These are phyloP conservation scores for Scenedesmus sp. DNA, from an alignment of 163 green algal species.

Conservation along the genomic window DNA sequence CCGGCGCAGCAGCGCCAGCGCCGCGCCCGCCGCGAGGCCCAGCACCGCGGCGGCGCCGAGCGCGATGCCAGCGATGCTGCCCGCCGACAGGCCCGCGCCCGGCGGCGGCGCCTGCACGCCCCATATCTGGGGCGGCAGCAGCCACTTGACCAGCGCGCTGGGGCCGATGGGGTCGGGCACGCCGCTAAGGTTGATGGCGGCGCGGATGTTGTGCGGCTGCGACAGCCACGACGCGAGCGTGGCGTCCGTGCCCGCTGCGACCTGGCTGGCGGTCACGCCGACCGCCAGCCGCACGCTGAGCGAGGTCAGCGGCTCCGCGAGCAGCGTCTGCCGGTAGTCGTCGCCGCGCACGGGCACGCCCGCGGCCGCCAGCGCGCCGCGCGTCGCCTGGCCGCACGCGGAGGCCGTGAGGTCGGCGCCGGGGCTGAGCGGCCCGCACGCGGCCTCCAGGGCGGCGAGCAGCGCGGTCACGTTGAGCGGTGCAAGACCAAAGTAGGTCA, in stretches of 20 bases:
- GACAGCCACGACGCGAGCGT: constrained; percentile 18
- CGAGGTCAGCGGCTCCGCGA: constrained; percentile 9
- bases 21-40: too few relatives aligned
- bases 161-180: constrained; percentile 17
- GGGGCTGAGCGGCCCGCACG: not conserved
- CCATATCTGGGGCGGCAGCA: constrained; percentile 24
- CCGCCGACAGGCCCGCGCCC: too few relatives aligned
- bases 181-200: not conserved
- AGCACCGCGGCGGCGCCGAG: too few relatives aligned
- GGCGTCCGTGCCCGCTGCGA: not conserved
- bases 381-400: not conserved
- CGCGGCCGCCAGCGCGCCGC: not conserved
- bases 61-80: too few relatives aligned
- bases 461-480: constrained; percentile 15
- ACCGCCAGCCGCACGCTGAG: constrained; percentile 23
- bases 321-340: not conserved
- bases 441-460: not conserved
- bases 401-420: not conserved
- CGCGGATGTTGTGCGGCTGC: not conserved
- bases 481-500: not conserved
- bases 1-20: too few relatives aligned
- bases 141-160: constrained; percentile 19
- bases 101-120: too few relatives aligned
- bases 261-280: constrained; percentile 11
- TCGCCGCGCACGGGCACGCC: not conserved